Evolutionary conservation across 2,329 filamentous ascomycete species (phyloP).

Genomic region (Clonostachys rhizophaga): DNA sequence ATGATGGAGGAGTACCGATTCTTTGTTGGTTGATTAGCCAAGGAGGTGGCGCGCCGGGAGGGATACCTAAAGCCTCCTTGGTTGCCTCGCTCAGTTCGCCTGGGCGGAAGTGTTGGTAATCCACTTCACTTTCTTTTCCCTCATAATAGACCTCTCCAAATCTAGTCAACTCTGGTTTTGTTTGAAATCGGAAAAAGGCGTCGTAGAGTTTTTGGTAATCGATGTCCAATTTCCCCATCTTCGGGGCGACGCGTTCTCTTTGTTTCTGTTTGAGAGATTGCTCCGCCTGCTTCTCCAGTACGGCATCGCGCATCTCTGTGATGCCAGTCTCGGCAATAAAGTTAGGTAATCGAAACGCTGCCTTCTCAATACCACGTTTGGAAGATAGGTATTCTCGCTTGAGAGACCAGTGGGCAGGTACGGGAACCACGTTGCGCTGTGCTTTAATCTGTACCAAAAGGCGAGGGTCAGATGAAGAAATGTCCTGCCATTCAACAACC

Average conservation of each 20-base stretch:
- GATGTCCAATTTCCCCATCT: slow-evolving; percentile 96
- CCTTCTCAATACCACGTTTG: slow-evolving; percentile 94
- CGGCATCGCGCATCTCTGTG: slow-evolving; percentile 94
- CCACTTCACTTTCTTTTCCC: slow-evolving; percentile 96
- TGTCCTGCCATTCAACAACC: slow-evolving; percentile 96
- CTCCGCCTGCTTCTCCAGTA: slow-evolving; percentile 91
- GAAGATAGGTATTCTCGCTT: slow-evolving; percentile 97
- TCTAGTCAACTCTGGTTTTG: slow-evolving; percentile 86
- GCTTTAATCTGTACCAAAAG: slow-evolving; percentile 93
- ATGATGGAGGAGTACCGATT: slow-evolving; percentile 88
- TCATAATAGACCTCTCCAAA: slow-evolving; percentile 99
- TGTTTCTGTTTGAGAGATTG: slow-evolving; percentile 93
- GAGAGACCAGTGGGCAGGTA: slow-evolving; percentile 89
- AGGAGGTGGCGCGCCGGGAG: slow-evolving; percentile 85
- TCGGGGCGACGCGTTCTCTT: slow-evolving; percentile 86
- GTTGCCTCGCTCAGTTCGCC: slow-evolving; percentile 87
- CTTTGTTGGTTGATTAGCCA: slow-evolving; percentile 98
- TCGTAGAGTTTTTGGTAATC: slow-evolving; percentile 98
- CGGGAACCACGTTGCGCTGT: slow-evolving; percentile 90
- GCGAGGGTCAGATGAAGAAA: slow-evolving; percentile 82
- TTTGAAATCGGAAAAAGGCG: slow-evolving; percentile 97
- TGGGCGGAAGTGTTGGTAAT: slow-evolving; percentile 82
- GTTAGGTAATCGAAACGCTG: slow-evolving; percentile 85
- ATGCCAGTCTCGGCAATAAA: slow-evolving; percentile 98
- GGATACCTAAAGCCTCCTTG: slow-evolving; percentile 90